Conservation (phyloP, 805 yeast genomes). For the Jamesozyma spencerorum region DNA sequence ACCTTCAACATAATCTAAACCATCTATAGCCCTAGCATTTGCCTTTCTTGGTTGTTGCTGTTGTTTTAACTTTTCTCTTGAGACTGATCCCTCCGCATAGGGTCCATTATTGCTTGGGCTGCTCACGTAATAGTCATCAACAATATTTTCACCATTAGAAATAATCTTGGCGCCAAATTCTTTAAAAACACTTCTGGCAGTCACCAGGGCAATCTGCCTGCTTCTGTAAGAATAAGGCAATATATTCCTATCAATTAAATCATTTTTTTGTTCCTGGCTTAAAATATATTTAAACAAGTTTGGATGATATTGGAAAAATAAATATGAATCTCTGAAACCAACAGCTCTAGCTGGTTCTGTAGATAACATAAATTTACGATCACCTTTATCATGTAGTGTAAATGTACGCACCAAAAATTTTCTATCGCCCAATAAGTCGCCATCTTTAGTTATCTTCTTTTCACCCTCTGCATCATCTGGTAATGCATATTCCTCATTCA, state of each 20-base stretch:
- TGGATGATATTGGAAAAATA: conserved; percentile 79
- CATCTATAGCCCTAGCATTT: conserved; percentile 1
- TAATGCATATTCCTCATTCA: conserved; percentile 68
- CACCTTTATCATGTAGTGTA: conserved; percentile 48
- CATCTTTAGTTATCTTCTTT: conserved; percentile 56
- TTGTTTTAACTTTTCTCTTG: too few relatives aligned
- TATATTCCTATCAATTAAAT: conserved; percentile 67
- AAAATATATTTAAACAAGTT: conserved; percentile 64
- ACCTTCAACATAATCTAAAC: not conserved
- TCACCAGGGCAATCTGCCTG: conserved; percentile 77
- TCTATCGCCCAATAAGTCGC: conserved; percentile 63
- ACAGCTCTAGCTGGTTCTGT: conserved; percentile 95
- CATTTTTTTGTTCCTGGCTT: conserved; percentile 69
- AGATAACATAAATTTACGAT: conserved; percentile 73
- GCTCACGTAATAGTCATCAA: conserved; percentile 85
- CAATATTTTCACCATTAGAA: conserved; percentile 66
- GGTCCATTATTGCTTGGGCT: too few relatives aligned
- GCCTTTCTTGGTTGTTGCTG: not conserved
- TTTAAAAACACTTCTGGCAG: conserved; percentile 80
- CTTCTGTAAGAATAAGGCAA: conserved; percentile 89
- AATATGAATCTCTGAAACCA: conserved; percentile 86
- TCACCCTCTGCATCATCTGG: conserved; percentile 76
- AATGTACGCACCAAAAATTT: conserved; percentile 64
- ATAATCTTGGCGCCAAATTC: conserved; percentile 88
- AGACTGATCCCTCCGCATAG: conserved; percentile 50